Conservation (phyloP, 2,329 filamentous ascomycete genomes). For the Cyphellophora attinorum region DNA sequence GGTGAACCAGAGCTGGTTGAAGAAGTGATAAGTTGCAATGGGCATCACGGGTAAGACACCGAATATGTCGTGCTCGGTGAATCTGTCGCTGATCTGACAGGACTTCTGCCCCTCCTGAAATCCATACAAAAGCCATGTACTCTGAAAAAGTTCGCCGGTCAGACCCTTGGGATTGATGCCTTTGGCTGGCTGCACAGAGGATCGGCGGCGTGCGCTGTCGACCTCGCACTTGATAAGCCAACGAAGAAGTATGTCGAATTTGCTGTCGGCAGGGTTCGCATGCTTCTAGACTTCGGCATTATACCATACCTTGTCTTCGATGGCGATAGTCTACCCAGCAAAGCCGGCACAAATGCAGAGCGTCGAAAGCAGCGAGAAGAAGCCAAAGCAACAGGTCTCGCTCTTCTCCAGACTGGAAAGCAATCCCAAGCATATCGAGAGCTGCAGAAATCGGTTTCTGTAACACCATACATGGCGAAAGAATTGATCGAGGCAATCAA, state of each 20-base stretch:
- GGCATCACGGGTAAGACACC: slow-evolving; percentile 32
- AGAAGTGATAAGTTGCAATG: too few relatives aligned
- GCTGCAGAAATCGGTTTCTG: slow-evolving; percentile 88
- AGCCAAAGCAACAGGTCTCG: slow-evolving; percentile 64
- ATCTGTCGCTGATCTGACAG: slow-evolving; percentile 36
- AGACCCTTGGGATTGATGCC: slow-evolving; percentile 88
- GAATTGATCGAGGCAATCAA: slow-evolving; percentile 88
- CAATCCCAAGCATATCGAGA: slow-evolving; percentile 70
- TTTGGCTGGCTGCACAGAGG: slow-evolving; percentile 98
- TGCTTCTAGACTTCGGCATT: slow-evolving; percentile 88
- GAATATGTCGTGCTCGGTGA: too few relatives aligned
- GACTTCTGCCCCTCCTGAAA: slow-evolving; percentile 82
- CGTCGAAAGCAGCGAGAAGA: slow-evolving; percentile 67
- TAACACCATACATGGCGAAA: slow-evolving; percentile 92
- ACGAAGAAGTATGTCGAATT: slow-evolving; percentile 90
- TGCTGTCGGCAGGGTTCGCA: slow-evolving; percentile 78
- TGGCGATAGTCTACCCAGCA: slow-evolving; percentile 89
- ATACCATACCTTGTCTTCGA: slow-evolving; percentile 96
- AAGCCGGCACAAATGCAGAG: slow-evolving; percentile 73
- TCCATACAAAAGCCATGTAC: slow-evolving; percentile 87
- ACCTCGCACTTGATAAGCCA: slow-evolving; percentile 78
- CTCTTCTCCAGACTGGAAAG: slow-evolving; percentile 74
- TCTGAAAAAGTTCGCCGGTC: slow-evolving; percentile 75
- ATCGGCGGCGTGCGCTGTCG: slow-evolving; percentile 79
- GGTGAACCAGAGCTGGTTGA: slow-evolving; percentile 7